Base-by-base conservation (phyloP, 164 flowering plant genomes). In the Tetracentron sinense region DNA sequence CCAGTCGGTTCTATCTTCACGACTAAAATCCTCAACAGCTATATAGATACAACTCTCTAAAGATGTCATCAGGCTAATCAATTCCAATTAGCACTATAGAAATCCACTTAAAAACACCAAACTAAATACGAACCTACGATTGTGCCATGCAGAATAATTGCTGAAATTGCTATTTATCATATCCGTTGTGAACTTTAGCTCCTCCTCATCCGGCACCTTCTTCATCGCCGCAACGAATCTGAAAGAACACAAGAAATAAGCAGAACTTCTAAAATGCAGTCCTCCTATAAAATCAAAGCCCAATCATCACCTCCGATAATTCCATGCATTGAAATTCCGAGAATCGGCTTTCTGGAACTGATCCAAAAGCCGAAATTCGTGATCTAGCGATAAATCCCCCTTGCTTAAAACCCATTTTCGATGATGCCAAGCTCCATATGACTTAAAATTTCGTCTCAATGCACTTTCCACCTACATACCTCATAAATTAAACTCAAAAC, bases 91-190 rank as follows among this genome's bases (percentile, higher is more conserved):
- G 10, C 17, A 29, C 7, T 27, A 23, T 27, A 28, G 2, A 20
- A 22, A 19, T 4, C 17, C 20, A 16, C 15, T 52, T 35, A 17
- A 17, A 21, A 44, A 29, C 42, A 56, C 22, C 4, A 10, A 38
- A 38, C 8, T 16, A 38, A 4, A 38, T 38, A 8, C 8, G 14
- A 38, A 92, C 98, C 96, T 85, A 21, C 96, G 87, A 68, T 90
- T 87, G 58, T 90, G 98, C 97, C 98, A 90, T 1, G 98, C 96
- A 42, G 98, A 94, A 72, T 94, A 94, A 61, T 91, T 94, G 75
- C 98, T 94, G 62, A 94, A 85, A 70, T 83, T 90, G n/a, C 42
- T 68, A 16, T 79, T 58, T 27, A 94, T 89, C 84, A 89, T 81
- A 60, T 82, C 77, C 4, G 82, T 80, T 0, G 96, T 90, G 68